Evolutionary conservation across 2,329 filamentous ascomycete genomes (phyloP).

Genomic region (Colletotrichum cereale): DNA sequence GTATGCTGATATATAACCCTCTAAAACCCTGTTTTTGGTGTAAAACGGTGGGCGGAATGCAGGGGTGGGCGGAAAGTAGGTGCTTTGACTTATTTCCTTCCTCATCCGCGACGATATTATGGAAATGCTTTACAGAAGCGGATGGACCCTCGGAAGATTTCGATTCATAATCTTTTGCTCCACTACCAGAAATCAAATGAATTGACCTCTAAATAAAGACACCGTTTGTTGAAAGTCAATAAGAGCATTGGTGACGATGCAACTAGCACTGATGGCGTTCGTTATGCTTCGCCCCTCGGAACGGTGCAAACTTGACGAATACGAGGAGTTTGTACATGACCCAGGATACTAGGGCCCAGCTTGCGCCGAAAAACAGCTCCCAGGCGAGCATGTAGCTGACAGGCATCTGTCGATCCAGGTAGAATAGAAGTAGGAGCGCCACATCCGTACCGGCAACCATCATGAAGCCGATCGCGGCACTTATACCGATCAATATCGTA

Average conservation of each 20-base stretch:
- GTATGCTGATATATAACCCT: too few relatives aligned
- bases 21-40: too few relatives aligned
- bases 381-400: neutral
- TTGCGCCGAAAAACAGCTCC: neutral
- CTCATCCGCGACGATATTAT: neutral
- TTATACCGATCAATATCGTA: neutral
- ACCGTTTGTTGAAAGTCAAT: too few relatives aligned
- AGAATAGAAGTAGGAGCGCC: neutral
- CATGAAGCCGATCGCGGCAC: neutral
- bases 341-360: neutral
- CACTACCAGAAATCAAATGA: neutral
- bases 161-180: neutral
- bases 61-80: too few relatives aligned
- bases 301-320: neutral
- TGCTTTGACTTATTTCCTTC: too few relatives aligned
- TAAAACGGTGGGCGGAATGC: too few relatives aligned
- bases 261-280: constrained; percentile 4
- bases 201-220: neutral
- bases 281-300: neutral
- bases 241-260: neutral
- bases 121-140: neutral
- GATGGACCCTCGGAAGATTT: neutral
- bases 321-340: neutral
- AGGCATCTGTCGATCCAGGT: neutral
- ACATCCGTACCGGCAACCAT: neutral